Percentiles rank a stretch among this genome's conserved stretches.
Conservation (phyloP, 1,139 yeast species). For the Wickerhamiella pararugosa region DNA sequence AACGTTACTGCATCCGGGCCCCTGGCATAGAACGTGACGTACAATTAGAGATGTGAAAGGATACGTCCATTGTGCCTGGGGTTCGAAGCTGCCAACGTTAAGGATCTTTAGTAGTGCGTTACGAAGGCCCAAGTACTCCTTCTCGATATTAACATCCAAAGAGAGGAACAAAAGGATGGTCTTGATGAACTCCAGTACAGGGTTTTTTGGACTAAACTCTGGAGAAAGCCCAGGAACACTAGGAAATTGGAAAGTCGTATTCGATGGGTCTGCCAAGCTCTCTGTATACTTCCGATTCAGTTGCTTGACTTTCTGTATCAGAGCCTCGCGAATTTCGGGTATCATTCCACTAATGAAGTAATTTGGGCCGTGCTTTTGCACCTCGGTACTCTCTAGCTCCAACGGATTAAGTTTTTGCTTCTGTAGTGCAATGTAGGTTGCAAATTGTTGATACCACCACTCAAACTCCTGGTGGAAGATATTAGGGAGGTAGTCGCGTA, state of each 20-base stretch:
- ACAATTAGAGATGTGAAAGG: conserved; percentile 61
- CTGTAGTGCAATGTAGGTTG: conserved; percentile 51
- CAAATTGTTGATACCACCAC: conserved; percentile 68
- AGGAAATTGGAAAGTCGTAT: conserved; percentile 58
- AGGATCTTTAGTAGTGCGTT: conserved; percentile 57
- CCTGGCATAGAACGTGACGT: conserved; percentile 49
- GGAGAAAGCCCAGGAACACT: conserved; percentile 45
- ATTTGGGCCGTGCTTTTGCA: conserved; percentile 5
- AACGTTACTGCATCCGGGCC: conserved; percentile 54
- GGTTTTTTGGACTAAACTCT: conserved; percentile 45
- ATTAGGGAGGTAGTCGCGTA: conserved; percentile 57
- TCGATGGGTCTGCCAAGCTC: conserved; percentile 48
- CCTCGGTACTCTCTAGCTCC: conserved; percentile 12
- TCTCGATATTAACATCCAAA: conserved; percentile 43
- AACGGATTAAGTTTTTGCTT: conserved; percentile 38
- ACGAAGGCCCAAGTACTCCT: conserved; percentile 64
- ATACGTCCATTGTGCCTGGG: conserved; percentile 56
- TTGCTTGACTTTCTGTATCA: conserved; percentile 50
- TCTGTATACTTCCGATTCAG: conserved; percentile 57
- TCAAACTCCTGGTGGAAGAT: conserved; percentile 71
- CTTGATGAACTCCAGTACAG: conserved; percentile 69
- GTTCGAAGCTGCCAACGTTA: conserved; percentile 73
- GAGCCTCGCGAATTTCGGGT: conserved; percentile 43
- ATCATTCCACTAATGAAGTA: conserved; percentile 19
- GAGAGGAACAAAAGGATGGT: conserved; percentile 57